phyloP scores from a whole-genome alignment of 1,284 basidiomycete genomes.

The Inonotus obliquus region DNA sequence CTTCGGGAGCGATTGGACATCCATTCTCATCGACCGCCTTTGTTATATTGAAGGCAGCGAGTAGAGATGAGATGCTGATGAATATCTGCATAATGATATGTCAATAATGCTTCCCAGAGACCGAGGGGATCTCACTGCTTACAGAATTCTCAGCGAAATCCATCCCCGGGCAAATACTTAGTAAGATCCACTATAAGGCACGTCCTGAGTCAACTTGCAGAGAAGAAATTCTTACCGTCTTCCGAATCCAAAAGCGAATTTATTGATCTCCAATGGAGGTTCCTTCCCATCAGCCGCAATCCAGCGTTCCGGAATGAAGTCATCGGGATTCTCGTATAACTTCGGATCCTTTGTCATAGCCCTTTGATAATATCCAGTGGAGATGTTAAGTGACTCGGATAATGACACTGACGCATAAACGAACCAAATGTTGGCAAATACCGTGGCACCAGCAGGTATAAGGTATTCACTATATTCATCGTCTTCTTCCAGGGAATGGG shows the following conservation, averaged over 20 bases:
- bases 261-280: neutral
- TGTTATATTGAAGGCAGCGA: slow-evolving; percentile 20
- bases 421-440: slow-evolving; percentile 29
- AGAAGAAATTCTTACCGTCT: no score
- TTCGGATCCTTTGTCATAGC: slow-evolving; percentile 11
- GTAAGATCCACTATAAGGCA: no score
- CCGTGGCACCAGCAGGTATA: slow-evolving; percentile 23
- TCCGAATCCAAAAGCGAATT: slow-evolving; percentile 10
- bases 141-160: slow-evolving; percentile 17
- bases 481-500: slow-evolving; percentile 13
- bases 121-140: neutral
- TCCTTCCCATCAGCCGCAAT: neutral
- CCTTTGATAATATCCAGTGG: neutral
- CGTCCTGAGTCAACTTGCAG: no score
- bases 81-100: slow-evolving; percentile 5
- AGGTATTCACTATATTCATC: slow-evolving; percentile 10
- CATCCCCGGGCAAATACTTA: slow-evolving; percentile 22
- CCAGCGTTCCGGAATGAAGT: slow-evolving; percentile 17
- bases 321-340: slow-evolving; percentile 13
- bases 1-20: slow-evolving; percentile 1
- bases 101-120: neutral
- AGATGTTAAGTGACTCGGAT: neutral
- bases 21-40: slow-evolving; percentile 16
- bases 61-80: slow-evolving; percentile 19
- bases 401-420: neutral